These are phyloP conservation scores for Pseudomicrostroma phylloplanum DNA, from an alignment of 1,284 basidiomycete genomes.

Conservation along the genomic window DNA sequence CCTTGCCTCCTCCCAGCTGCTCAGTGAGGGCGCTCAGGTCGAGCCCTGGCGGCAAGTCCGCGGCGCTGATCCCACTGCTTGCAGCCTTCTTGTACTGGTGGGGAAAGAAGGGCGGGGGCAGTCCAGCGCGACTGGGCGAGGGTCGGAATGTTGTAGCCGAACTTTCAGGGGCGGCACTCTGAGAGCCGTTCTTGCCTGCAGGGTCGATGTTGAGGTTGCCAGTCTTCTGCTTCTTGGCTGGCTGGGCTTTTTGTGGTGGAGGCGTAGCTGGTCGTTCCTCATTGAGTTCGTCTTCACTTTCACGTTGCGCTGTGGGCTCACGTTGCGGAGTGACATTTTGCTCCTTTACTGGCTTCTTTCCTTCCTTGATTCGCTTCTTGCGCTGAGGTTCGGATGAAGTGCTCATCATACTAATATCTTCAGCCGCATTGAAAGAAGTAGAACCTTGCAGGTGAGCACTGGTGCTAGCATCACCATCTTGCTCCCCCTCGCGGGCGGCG, in stretches of 20 bases:
- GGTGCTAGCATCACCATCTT: too few relatives aligned
- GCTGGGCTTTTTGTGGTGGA: not conserved
- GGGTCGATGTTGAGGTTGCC: not conserved
- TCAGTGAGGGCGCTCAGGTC: slow-evolving; percentile 1
- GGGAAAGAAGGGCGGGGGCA: not conserved
- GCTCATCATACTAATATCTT: too few relatives aligned
- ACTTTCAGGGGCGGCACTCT: not conserved
- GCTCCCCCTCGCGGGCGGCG: too few relatives aligned
- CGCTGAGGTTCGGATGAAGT: too few relatives aligned
- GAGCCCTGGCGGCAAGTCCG: slow-evolving; percentile 7
- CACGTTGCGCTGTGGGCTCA: not conserved
- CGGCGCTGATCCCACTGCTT: slow-evolving; percentile 1
- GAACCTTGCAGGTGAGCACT: too few relatives aligned
- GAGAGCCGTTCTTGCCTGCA: not conserved
- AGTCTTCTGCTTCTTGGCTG: not conserved
- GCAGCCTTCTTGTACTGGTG: not conserved
- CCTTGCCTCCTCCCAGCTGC: not conserved
- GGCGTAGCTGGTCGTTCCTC: not conserved
- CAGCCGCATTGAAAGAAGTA: too few relatives aligned
- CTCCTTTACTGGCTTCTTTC: not conserved
- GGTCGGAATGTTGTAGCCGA: not conserved
- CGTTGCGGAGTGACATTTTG: not conserved
- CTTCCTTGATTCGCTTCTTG: not conserved
- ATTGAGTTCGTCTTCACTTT: not conserved
- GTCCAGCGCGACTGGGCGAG: not conserved